phyloP scores from a whole-genome alignment of 148 eudicot species.

The Arbutus unedo region DNA sequence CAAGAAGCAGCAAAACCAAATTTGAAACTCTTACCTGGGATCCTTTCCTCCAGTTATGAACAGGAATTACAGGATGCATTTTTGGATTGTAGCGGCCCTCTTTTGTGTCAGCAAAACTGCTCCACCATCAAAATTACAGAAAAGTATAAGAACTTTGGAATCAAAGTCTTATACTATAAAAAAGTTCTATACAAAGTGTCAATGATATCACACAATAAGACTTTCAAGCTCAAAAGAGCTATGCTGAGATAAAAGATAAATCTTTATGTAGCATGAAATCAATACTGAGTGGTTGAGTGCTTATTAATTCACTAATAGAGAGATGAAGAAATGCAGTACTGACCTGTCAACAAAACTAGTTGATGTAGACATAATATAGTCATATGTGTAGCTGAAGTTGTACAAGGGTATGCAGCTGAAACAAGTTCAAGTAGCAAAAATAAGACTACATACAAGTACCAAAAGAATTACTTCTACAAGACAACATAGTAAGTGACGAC shows the following conservation, averaged over 20 bases:
- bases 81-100: conserved; percentile 91
- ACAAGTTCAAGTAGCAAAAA: conserved; percentile 12
- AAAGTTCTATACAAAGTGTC: neutral
- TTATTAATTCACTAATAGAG: neutral
- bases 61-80: conserved; percentile 79
- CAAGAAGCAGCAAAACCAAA: neutral
- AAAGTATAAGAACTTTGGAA: neutral
- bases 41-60: conserved; percentile 86
- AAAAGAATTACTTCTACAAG: neutral
- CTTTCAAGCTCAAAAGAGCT: conserved; percentile 4
- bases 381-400: conserved; percentile 93
- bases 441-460: conserved; percentile 10
- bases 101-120: conserved; percentile 88
- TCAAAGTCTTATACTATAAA: neutral
- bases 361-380: conserved; percentile 82
- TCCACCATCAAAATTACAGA: conserved; percentile 15
- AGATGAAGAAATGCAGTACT: conserved; percentile 16
- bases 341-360: conserved; percentile 96
- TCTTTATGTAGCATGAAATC: neutral
- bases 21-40: conserved; percentile 60
- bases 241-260: neutral
- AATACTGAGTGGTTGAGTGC: neutral
- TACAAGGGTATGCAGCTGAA: conserved; percentile 39
- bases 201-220: neutral
- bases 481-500: neutral